Percentiles rank a stretch among this genome's conserved stretches.
phyloP scores from a whole-genome alignment of 805 yeast genomes.

The Sugiyamaella floridensis region DNA sequence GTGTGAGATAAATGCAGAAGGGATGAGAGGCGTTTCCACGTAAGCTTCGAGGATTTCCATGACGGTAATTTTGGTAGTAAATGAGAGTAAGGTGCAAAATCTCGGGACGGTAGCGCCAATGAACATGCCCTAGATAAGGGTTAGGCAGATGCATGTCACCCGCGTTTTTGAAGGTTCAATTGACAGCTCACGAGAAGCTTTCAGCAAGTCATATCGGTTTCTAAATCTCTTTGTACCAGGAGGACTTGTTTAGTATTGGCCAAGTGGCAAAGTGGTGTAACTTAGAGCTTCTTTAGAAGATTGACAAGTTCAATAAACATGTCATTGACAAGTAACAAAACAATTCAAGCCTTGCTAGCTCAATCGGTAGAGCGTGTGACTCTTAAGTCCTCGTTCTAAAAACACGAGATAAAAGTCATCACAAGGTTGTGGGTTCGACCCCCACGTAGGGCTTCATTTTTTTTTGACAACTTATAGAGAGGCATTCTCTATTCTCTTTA shows the following conservation, averaged over 20 bases:
- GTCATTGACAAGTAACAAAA: not conserved
- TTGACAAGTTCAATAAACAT: not conserved
- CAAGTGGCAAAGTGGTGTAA: not conserved
- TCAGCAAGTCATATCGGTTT: too few relatives aligned
- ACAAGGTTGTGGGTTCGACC: slow-evolving; percentile 31
- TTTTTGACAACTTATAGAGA: not conserved
- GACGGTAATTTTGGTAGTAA: not conserved
- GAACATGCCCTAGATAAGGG: not conserved
- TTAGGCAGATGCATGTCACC: not conserved
- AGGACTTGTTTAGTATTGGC: not conserved
- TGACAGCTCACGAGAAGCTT: too few relatives aligned
- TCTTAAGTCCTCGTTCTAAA: slow-evolving; percentile 17
- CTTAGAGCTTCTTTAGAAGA: not conserved
- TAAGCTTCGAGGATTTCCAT: slow-evolving; percentile 10
- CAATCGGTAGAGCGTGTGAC: slow-evolving; percentile 31
- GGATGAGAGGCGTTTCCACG: slow-evolving; percentile 54
- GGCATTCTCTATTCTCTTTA: too few relatives aligned
- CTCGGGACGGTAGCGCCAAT: not conserved
- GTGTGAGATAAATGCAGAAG: slow-evolving; percentile 66
- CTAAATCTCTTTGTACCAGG: too few relatives aligned
- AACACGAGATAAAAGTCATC: slow-evolving; percentile 21
- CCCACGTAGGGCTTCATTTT: slow-evolving; percentile 28
- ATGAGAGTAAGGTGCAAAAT: too few relatives aligned
- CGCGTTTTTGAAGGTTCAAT: too few relatives aligned
- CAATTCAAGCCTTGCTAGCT: slow-evolving; percentile 21